Conservation (phyloP, 495 filamentous ascomycete species). For the Aspergillus conjunctus region DNA sequence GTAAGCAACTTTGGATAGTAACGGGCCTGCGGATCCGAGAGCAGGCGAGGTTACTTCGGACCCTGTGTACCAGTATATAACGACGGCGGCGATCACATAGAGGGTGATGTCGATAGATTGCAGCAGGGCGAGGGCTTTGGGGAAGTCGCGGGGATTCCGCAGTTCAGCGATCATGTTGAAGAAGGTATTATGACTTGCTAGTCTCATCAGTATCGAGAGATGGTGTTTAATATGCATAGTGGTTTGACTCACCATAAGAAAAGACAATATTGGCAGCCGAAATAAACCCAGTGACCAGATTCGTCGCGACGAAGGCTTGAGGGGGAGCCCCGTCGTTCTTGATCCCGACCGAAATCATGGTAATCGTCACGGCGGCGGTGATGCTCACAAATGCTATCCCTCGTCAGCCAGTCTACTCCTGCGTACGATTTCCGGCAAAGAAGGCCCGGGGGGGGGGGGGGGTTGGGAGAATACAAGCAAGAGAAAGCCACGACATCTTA, state of each 20-base stretch:
- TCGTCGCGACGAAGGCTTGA: conserved; percentile 27
- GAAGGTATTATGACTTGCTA: conserved; percentile 64
- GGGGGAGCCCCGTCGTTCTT: conserved; percentile 28
- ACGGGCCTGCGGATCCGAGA: conserved; percentile 62
- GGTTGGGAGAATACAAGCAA: conserved; percentile 45
- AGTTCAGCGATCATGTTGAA: conserved; percentile 78
- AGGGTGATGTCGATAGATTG: conserved; percentile 64
- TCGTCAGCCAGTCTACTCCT: neutral
- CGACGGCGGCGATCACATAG: conserved; percentile 51
- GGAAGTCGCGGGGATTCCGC: conserved; percentile 64
- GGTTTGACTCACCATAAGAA: conserved; percentile 33
- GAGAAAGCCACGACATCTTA: conserved; percentile 60
- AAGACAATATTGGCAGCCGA: conserved; percentile 43
- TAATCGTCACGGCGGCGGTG: conserved; percentile 65
- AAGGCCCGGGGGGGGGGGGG: neutral
- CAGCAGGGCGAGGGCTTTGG: conserved; percentile 62
- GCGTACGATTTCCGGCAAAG: neutral
- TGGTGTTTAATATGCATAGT: neutral
- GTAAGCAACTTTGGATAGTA: conserved; percentile 69
- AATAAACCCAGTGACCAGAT: conserved; percentile 35
- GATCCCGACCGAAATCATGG: conserved; percentile 67
- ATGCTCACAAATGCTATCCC: conserved; percentile 60
- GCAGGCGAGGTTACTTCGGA: conserved; percentile 66
- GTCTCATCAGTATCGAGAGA: neutral
- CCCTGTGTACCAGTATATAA: conserved; percentile 72